These are phyloP conservation scores for Pestalotiopsis fici DNA, from an alignment of 2,329 filamentous ascomycete genomes.

Conservation along the genomic window DNA sequence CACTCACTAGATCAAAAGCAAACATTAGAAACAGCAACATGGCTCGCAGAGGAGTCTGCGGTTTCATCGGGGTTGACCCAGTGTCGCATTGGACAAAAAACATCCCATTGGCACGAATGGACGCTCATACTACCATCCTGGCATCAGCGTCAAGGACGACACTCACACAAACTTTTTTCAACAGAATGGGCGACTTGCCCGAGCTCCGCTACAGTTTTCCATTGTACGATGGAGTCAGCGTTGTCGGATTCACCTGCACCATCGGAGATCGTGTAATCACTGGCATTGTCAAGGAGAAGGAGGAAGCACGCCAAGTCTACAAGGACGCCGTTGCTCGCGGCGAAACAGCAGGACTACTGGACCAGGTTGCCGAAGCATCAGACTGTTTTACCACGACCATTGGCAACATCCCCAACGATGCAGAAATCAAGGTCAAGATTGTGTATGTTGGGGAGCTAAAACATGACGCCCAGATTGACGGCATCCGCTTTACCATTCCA, in stretches of 20 bases:
- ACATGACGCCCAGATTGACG: slow-evolving; percentile 69
- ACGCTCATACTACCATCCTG: slow-evolving; percentile 7
- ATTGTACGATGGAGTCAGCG: slow-evolving; percentile 70
- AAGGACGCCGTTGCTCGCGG: slow-evolving; percentile 57
- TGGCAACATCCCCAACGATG: slow-evolving; percentile 64
- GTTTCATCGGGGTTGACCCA: background rate
- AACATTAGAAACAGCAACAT: background rate
- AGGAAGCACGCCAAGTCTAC: slow-evolving; percentile 61
- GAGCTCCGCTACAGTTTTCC: slow-evolving; percentile 70
- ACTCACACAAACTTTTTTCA: slow-evolving; percentile 10
- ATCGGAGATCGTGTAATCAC: slow-evolving; percentile 61
- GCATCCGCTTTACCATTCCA: slow-evolving; percentile 69
- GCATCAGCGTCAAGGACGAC: slow-evolving; percentile 8
- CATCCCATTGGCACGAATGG: slow-evolving; percentile 1
- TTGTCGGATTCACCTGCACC: slow-evolving; percentile 67
- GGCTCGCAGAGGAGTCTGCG: background rate
- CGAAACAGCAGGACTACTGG: slow-evolving; percentile 65
- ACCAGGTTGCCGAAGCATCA: slow-evolving; percentile 58
- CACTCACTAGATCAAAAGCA: too few relatives aligned
- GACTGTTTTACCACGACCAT: slow-evolving; percentile 71
- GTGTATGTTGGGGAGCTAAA: slow-evolving; percentile 71
- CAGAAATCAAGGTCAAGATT: slow-evolving; percentile 60
- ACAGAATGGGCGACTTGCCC: background rate
- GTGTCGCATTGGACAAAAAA: background rate
- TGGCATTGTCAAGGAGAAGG: slow-evolving; percentile 68